Evolutionary conservation across 2,329 filamentous ascomycete genomes (phyloP), one percentile per base, ranked within the genome.

Genomic region (Xylaria arbuscula): DNA sequence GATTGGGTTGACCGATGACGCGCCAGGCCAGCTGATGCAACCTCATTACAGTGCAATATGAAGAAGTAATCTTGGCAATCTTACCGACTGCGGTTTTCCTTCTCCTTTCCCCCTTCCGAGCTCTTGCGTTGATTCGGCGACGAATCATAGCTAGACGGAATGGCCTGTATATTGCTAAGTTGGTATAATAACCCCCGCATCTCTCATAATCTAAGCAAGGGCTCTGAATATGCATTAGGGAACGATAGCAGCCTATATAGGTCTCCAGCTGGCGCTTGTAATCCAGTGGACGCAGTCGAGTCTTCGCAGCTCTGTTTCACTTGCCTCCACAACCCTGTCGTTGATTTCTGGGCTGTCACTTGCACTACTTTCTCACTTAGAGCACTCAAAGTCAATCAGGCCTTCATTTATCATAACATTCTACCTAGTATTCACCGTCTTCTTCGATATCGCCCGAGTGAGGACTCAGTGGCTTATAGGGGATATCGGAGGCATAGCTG

Each of bases 401-500:
- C 68, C 64, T 11, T 70, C 64, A 6, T 64, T 67, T 47, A 36
- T 62, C 32, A 64, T 70, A 32, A 58, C 50, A 3, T 61, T 59
- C 19, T 70, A 67, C 24, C 56, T 70, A 2, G 11, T 62, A 13
- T 28, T 62, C 7, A 64, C 60, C 6, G 22, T 53, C 15, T 24
- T 67, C 8, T 28, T 70, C 11, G 68, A 70, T 17, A 48, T 58
- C 9, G 56, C 56, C 3, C 55, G 64, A 17, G 47, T 42, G 5
- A 64, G 68, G 48, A 64, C 61, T 6, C 68, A 63, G 58, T 70
- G 61, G 64, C 68, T 67, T 48, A 22, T 62, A 4, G 28, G 24
- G 28, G 9, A 60, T 32, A 13, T 22, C 42, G 28, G 57, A 10
- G 55, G 55, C 17, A 61, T 60, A 45, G 67, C 64, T 32, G 59